Evolutionary conservation across 768 basidiomycete genomes (phyloP).

Genomic region (Tricholoma saponaceum): DNA sequence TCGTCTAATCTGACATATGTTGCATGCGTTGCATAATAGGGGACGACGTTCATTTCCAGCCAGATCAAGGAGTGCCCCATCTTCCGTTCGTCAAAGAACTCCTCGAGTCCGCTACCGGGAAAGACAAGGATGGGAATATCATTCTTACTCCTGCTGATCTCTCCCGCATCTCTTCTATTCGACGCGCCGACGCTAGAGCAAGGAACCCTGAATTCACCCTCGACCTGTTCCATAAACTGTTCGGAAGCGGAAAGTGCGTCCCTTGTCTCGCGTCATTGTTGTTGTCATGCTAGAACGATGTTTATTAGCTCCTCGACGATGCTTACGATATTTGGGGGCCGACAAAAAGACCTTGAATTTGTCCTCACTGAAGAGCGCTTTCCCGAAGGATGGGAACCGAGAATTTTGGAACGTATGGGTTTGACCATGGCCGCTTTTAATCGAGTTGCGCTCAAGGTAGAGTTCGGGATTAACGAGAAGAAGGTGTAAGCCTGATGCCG

Average conservation of each 20-base stretch:
- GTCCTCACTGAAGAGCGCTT: slow-evolving; percentile 65
- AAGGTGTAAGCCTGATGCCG: too few species aligned
- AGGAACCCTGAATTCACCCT: slow-evolving; percentile 54
- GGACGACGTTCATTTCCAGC: slow-evolving; percentile 35
- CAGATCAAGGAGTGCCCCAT: slow-evolving; percentile 50
- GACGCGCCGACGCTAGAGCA: slow-evolving; percentile 48
- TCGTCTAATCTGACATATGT: background rate
- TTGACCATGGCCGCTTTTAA: slow-evolving; percentile 32
- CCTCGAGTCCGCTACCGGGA: slow-evolving; percentile 52
- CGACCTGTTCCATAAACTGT: slow-evolving; percentile 47
- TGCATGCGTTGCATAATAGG: slow-evolving; percentile 38
- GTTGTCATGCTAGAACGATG: background rate
- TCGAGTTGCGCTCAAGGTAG: background rate
- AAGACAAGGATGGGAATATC: slow-evolving; percentile 37
- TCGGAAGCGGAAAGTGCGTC: slow-evolving; percentile 57
- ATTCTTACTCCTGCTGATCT: slow-evolving; percentile 53
- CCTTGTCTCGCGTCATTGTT: background rate
- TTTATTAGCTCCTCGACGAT: slow-evolving; percentile 52
- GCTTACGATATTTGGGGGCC: slow-evolving; percentile 59
- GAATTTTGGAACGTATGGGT: slow-evolving; percentile 45
- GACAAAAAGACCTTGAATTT: slow-evolving; percentile 43
- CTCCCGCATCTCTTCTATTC: slow-evolving; percentile 48
- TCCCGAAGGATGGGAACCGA: slow-evolving; percentile 65
- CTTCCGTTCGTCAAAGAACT: slow-evolving; percentile 47
- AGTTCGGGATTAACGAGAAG: background rate